Evolutionary conservation across 805 yeast species (phyloP).

Genomic region (Citeromyces nyonsensis): DNA sequence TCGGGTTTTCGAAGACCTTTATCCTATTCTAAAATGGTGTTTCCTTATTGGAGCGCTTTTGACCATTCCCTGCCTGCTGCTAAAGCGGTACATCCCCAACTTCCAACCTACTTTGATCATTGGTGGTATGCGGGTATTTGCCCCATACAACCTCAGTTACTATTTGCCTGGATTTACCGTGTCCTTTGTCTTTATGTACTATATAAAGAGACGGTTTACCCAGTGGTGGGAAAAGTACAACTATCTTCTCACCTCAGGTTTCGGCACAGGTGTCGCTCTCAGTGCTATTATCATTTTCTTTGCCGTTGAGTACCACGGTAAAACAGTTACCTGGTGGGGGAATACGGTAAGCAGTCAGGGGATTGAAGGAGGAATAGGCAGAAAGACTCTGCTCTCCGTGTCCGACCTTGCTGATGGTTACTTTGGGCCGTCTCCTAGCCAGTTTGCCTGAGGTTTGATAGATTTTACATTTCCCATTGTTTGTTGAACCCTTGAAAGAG

Average conservation of each 20-base stretch:
- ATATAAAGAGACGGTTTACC: conserved; percentile 35
- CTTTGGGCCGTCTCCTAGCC: too few species aligned
- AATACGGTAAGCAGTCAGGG: too few species aligned
- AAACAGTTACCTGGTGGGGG: too few species aligned
- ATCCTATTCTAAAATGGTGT: conserved; percentile 39
- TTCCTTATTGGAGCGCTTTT: conserved; percentile 40
- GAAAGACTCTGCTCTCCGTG: too few species aligned
- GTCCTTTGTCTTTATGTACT: conserved; percentile 40
- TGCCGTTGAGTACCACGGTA: too few species aligned
- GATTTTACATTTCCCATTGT: too few species aligned
- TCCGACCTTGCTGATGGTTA: too few species aligned
- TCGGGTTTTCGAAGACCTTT: conserved; percentile 38
- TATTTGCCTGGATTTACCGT: conserved; percentile 38
- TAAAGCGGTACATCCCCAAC: conserved; percentile 19
- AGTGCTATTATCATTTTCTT: conserved; percentile 44
- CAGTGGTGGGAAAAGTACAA: conserved; percentile 72
- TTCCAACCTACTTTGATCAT: conserved; percentile 54
- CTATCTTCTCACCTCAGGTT: conserved; percentile 50
- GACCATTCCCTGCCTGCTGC: conserved; percentile 22
- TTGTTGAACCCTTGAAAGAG: too few species aligned
- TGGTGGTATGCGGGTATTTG: conserved; percentile 42
- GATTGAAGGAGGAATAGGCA: too few species aligned
- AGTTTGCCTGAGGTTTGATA: too few species aligned
- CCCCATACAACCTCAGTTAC: conserved; percentile 64
- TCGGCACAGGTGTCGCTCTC: conserved; percentile 54